Conservation (phyloP, 768 basidiomycete genomes). For the Suillus clintonianus region DNA sequence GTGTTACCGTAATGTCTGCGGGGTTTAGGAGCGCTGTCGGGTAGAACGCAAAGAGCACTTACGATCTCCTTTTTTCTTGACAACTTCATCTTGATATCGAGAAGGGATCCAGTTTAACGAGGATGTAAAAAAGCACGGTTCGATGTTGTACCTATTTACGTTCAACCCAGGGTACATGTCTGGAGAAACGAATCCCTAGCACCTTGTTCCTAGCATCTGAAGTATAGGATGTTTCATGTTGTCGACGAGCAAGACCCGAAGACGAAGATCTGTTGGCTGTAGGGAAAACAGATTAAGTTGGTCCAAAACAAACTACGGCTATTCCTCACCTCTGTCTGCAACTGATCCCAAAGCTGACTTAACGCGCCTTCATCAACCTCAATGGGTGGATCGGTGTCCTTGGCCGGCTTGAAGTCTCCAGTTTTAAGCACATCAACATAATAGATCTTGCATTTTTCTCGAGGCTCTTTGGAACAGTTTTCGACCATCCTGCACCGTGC, state of each 20-base stretch:
- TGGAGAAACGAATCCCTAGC: constrained; percentile 4
- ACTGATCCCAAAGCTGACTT: constrained; percentile 18
- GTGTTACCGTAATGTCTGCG: constrained; percentile 49
- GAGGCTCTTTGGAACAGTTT: neutral
- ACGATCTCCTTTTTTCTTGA: constrained; percentile 47
- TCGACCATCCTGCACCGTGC: constrained; percentile 23
- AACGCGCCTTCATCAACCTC: constrained; percentile 13
- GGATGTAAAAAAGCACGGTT: constrained; percentile 58
- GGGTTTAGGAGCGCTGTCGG: neutral
- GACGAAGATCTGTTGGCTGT: constrained; percentile 16
- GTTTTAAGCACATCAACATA: constrained; percentile 42
- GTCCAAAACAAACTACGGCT: neutral
- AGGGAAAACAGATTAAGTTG: neutral
- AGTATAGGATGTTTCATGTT: constrained; percentile 47
- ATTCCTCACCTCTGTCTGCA: constrained; percentile 17
- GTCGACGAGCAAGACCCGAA: constrained; percentile 41
- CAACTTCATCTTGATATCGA: constrained; percentile 50
- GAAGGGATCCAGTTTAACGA: constrained; percentile 60
- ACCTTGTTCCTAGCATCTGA: constrained; percentile 55
- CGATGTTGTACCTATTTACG: constrained; percentile 43
- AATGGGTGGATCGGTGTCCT: neutral
- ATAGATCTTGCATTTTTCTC: constrained; percentile 16
- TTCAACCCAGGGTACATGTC: neutral
- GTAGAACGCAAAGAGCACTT: constrained; percentile 14
- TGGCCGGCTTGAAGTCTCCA: constrained; percentile 31